Evolutionary conservation across 2,329 filamentous ascomycete genomes (phyloP).

Genomic region (Aspergillus nomiae): DNA sequence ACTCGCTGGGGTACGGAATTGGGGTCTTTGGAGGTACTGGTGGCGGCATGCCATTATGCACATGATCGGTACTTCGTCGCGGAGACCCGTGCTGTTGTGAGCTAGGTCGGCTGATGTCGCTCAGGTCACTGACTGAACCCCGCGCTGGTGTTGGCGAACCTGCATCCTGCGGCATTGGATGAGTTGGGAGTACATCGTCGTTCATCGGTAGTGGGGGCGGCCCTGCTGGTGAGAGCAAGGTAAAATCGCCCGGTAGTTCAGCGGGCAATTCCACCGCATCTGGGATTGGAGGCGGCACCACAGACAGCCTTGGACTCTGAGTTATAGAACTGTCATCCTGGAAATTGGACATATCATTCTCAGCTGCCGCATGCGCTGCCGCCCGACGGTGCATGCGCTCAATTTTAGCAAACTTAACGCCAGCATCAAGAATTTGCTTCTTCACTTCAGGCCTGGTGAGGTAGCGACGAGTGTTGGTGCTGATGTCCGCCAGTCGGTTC

Average conservation of each 20-base stretch:
- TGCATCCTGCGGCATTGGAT: conserved; percentile 33
- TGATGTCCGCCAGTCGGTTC: conserved; percentile 91
- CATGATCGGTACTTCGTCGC: conserved; percentile 38
- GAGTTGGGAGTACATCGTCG: conserved; percentile 32
- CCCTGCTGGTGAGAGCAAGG: conserved; percentile 28
- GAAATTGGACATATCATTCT: conserved; percentile 31
- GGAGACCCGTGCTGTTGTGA: conserved; percentile 33
- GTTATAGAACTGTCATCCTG: conserved; percentile 28
- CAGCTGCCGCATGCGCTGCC: conserved; percentile 51
- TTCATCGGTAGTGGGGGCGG: conserved; percentile 25
- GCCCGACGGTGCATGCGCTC: conserved; percentile 72
- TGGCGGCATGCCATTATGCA: conserved; percentile 53
- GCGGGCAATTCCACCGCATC: conserved; percentile 63
- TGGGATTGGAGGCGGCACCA: conserved; percentile 47
- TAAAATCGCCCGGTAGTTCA: conserved; percentile 46
- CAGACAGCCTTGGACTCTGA: conserved; percentile 26
- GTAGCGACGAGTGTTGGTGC: conserved; percentile 85
- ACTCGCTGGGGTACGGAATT: conserved; percentile 55
- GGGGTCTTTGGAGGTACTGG: conserved; percentile 78
- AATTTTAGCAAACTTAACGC: conserved; percentile 81
- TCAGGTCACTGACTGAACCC: conserved; percentile 33
- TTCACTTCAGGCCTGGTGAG: conserved; percentile 73
- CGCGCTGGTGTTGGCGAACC: conserved; percentile 26
- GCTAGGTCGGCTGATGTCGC: conserved; percentile 35
- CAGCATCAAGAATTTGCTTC: conserved; percentile 72